Percentiles rank a stretch among this genome's conserved stretches.
These are phyloP conservation scores for Spiromastix sp. DNA, from an alignment of 2,329 filamentous ascomycete genomes.

Conservation along the genomic window DNA sequence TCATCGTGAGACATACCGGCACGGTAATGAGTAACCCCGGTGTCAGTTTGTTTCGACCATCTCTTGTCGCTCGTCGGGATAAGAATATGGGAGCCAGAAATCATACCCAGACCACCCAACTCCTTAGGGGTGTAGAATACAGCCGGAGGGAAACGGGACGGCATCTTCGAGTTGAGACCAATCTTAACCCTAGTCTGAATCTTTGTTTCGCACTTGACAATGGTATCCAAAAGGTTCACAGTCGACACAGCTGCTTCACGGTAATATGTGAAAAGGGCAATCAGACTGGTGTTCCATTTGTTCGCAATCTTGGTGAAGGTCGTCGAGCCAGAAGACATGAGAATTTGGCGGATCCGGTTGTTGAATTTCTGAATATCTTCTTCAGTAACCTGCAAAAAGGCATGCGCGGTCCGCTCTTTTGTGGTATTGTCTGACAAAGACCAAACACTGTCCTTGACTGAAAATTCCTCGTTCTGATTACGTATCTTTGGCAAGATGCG, in stretches of 20 bases:
- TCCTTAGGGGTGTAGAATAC: constrained; percentile 99
- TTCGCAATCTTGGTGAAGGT: constrained; percentile 99
- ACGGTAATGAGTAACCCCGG: constrained; percentile 91
- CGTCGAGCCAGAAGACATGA: constrained; percentile 98
- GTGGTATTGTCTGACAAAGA: constrained; percentile 91
- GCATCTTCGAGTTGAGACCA: constrained; percentile 98
- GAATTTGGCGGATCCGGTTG: constrained; percentile 93
- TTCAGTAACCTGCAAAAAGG: constrained; percentile 94
- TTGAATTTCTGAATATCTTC: constrained; percentile 99
- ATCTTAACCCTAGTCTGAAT: constrained; percentile 99
- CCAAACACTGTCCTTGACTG: constrained; percentile 97
- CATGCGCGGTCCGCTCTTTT: constrained; percentile 93
- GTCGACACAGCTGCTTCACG: constrained; percentile 95
- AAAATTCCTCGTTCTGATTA: constrained; percentile 93
- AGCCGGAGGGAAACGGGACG: constrained; percentile 91
- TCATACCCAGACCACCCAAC: constrained; percentile 94
- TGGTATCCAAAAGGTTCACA: constrained; percentile 85
- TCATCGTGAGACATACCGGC: constrained; percentile 98
- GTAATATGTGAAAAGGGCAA: constrained; percentile 97
- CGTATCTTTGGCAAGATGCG: constrained; percentile 90
- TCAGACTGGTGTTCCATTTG: constrained; percentile 98
- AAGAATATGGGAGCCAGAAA: constrained; percentile 93
- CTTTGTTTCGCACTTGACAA: constrained; percentile 99
- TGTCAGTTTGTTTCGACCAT: constrained; percentile 97
- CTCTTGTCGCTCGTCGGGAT: constrained; percentile 97